These are phyloP conservation scores for Parsonsia alboflavescens DNA, from an alignment of 257 asterid species.

Conservation along the genomic window DNA sequence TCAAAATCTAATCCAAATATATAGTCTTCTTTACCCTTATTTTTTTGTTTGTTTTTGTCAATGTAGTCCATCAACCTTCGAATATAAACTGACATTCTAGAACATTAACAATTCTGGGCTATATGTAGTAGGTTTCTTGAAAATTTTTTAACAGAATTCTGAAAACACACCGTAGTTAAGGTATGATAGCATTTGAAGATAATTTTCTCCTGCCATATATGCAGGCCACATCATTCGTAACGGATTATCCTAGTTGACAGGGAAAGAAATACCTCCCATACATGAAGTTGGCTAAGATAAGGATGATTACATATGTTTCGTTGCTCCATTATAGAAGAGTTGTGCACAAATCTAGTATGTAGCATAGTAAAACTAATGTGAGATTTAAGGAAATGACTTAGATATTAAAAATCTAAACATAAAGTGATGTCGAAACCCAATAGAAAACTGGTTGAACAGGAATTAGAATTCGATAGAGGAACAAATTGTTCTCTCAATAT, in stretches of 20 bases:
- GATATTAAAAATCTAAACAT: neutral
- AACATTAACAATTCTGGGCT: neutral
- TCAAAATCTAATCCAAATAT: too few relatives aligned
- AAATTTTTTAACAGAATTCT: neutral
- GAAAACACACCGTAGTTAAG: neutral
- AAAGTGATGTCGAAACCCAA: too few relatives aligned
- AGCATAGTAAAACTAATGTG: conserved; percentile 18
- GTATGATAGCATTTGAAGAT: neutral
- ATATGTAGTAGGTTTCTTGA: neutral
- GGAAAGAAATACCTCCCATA: conserved; percentile 70
- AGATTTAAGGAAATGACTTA: conserved; percentile 6
- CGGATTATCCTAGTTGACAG: conserved; percentile 6
- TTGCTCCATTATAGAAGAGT: conserved; percentile 97
- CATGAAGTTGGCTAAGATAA: conserved; percentile 96
- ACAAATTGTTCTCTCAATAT: too few relatives aligned
- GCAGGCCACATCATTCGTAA: neutral
- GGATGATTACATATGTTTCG: conserved; percentile 99
- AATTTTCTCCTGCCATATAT: neutral
- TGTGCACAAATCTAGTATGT: conserved; percentile 92
- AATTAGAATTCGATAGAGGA: too few relatives aligned
- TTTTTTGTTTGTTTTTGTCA: neutral
- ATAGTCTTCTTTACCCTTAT: too few relatives aligned
- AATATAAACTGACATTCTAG: neutral
- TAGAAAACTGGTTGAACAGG: too few relatives aligned
- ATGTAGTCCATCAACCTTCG: neutral